Base-by-base conservation (phyloP, 2,329 filamentous ascomycete genomes). In the Cladorrhinum sp. region DNA sequence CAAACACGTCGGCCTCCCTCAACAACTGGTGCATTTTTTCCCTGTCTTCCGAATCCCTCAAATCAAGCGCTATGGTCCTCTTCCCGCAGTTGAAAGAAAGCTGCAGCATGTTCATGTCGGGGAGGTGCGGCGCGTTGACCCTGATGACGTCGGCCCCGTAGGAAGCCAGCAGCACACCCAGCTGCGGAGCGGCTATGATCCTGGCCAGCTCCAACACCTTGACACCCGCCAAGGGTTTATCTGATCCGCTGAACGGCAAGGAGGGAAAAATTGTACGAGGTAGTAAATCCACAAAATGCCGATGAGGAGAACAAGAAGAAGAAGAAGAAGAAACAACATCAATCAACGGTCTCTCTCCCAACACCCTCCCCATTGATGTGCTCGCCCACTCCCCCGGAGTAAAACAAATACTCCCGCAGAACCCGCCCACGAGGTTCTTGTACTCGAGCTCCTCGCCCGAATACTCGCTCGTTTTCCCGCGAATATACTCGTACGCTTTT, bases 121-220 rank as follows among this genome's bases (percentile, higher is more conserved):
- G 74, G 10, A 81, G 66, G 33, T 78, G 71, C 2, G 73, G 71
- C 6, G 73, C 69, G n/a, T 77, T 79, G 39, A 81, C 69, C 26
- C 79, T 72, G 66, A 81, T 76, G 0, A 82, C 78, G 23, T 77
- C 76, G 0, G 79, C 79, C 5, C 79, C 79, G 14, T 79, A 68
- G 57, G 77, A 73, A 0, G 78, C 75, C 1, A 81, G 67, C 2
- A 75, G 70, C 2, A 75, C 71, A 1, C 76, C 77, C n/a, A 80
- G 73, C 23, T 75, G 73, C 2, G 79, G 79, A 0, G 76, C 79
- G 26, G 79, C 80, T 55, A 82, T 81, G 42, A 81, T 73, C 2
- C 79, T 71, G 12, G 76, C 78, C 55, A 82, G 67, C 63, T 85
- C 82, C 8, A 85, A 69, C 1, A 85, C 76, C 59, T 77, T 79